Evolutionary conservation across 2,329 filamentous ascomycete species (phyloP), one percentile per base, ranked within the genome.

Genomic region (Coleophoma eucalyptorum): DNA sequence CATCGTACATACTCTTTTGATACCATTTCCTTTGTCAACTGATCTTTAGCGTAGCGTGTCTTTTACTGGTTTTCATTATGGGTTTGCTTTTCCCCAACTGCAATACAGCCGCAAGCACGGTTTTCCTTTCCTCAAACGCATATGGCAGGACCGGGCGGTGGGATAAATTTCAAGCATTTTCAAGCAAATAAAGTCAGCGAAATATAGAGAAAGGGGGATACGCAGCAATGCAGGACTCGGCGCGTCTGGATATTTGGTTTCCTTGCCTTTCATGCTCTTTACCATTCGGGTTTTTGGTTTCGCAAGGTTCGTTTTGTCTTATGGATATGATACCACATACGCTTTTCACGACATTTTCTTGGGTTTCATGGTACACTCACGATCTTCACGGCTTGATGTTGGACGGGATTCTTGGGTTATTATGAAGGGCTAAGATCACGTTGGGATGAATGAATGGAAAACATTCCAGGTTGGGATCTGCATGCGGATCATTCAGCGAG

Each of bases 201-300:
- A 44, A 62, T 56, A 58, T 54, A 56, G 59, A 57, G 54, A 62
- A 80, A 80, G 77, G 81, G 72, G 73, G 79, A 77, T 65, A 78
- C 73, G 80, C 80, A 83, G 80, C 80, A 80, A 83, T 83, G 80
- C 80, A 80, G 72, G 69, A 69, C 69, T 73, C 68, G 72, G 70
- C 68, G 69, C 69, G 68, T 62, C 62, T 63, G 63, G 62, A 59
- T 60, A 60, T 55, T 59, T 55, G 52, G 52, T 56, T 61, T 59
- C 61, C 62, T 62, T 61, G 40, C 58, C 54, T 62, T 31, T 43
- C 10, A 42, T 31, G 21, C 13, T 42, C 46, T 34, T 38, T 35
- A 37, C 38, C 41, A 42, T 54, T 54, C 52, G 58, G 34, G 41
- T 31, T 31, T 26, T 58, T 52, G 50, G 45, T 55, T 58, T 61